Conservation (phyloP, 23 red algal species). For the Gracilaria gracilis region DNA sequence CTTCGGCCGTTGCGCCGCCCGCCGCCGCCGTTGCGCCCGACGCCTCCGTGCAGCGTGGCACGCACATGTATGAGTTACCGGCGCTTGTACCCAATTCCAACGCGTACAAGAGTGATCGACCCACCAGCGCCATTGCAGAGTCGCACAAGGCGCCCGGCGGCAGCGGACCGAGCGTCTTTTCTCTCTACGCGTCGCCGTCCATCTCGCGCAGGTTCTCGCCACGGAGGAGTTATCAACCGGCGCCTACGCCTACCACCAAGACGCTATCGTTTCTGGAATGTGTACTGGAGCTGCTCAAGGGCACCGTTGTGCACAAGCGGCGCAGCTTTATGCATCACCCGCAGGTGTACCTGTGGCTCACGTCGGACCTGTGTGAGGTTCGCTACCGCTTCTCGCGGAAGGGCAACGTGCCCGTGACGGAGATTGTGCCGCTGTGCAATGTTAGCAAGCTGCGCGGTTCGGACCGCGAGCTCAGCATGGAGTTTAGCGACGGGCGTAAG, state of each 20-base stretch:
- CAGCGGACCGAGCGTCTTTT: background rate
- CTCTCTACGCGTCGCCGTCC: background rate
- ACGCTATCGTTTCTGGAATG: slow-evolving; percentile 77
- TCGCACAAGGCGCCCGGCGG: background rate
- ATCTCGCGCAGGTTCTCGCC: background rate
- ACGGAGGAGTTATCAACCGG: background rate
- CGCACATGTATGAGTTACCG: background rate
- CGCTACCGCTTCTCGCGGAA: slow-evolving; percentile 25
- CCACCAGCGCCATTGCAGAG: background rate
- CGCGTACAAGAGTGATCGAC: background rate
- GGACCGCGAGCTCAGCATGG: slow-evolving; percentile 61
- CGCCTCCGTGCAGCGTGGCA: background rate
- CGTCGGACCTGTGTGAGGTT: slow-evolving; percentile 37
- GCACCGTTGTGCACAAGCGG: slow-evolving; percentile 30
- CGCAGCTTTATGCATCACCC: slow-evolving; percentile 45
- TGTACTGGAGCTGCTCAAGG: slow-evolving; percentile 68
- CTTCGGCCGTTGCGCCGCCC: background rate
- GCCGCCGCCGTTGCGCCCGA: background rate
- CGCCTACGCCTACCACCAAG: slow-evolving; percentile 33
- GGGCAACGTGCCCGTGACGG: background rate
- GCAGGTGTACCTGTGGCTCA: slow-evolving; percentile 61
- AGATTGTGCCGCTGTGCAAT: slow-evolving; percentile 11
- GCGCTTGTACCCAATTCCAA: background rate
- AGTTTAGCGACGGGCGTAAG: slow-evolving; percentile 26
- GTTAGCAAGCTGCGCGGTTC: slow-evolving; percentile 59